Evolutionary conservation across 331 rosid genomes (phyloP).

Genomic region (Malus hybrid): DNA sequence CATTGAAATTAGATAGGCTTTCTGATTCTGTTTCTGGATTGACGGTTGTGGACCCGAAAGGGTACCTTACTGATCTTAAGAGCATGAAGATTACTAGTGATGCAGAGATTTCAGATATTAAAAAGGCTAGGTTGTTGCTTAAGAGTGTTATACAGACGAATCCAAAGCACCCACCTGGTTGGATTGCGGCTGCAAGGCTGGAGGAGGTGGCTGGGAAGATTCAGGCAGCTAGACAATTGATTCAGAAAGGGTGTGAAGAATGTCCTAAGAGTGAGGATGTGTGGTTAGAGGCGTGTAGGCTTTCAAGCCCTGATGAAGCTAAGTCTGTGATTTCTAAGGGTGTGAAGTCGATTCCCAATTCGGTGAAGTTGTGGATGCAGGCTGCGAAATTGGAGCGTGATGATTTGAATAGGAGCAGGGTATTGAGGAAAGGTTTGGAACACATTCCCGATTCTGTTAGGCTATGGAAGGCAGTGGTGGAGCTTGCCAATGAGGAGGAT

Average conservation of each 20-base stretch:
- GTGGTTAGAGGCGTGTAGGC: background rate
- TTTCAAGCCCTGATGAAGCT: slow-evolving; percentile 38
- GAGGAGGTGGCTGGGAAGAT: slow-evolving; percentile 82
- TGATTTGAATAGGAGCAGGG: slow-evolving; percentile 59
- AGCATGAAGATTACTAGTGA: slow-evolving; percentile 87
- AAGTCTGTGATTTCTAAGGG: slow-evolving; percentile 75
- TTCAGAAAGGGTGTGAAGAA: background rate
- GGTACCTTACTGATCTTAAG: slow-evolving; percentile 68
- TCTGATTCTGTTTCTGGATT: slow-evolving; percentile 75
- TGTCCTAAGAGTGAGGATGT: background rate
- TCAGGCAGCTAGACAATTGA: slow-evolving; percentile 51
- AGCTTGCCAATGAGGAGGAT: slow-evolving; percentile 77
- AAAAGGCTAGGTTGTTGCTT: slow-evolving; percentile 70
- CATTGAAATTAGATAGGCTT: slow-evolving; percentile 62
- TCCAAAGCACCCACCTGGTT: slow-evolving; percentile 75
- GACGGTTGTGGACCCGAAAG: slow-evolving; percentile 78
- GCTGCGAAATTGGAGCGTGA: slow-evolving; percentile 71
- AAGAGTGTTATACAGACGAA: slow-evolving; percentile 77
- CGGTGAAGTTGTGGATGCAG: slow-evolving; percentile 73
- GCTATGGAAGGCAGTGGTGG: slow-evolving; percentile 92
- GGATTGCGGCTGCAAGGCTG: slow-evolving; percentile 83
- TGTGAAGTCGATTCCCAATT: slow-evolving; percentile 63
- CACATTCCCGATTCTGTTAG: slow-evolving; percentile 80
- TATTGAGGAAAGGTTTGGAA: slow-evolving; percentile 75
- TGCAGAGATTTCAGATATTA: slow-evolving; percentile 71